A percentile compares a stretch with the other conserved stretches of the same genome.
phyloP scores from a whole-genome alignment of 345 rosid species.

The Citrus trifoliata region DNA sequence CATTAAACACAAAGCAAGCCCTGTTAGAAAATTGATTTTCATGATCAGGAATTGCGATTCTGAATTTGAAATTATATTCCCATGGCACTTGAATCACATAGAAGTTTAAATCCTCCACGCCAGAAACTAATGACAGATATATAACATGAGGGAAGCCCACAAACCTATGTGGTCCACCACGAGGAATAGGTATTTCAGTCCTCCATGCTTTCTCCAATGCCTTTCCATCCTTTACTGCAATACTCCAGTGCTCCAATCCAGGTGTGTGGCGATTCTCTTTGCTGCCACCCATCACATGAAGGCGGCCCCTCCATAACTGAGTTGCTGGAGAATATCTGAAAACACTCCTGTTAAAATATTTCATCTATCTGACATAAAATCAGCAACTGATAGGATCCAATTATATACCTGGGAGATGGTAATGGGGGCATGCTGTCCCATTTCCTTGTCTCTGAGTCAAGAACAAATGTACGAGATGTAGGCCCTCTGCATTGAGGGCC shows the following conservation, averaged over 20 bases:
- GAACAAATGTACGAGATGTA: conserved; percentile 45
- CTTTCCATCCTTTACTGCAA: conserved; percentile 73
- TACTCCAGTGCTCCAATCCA: conserved; percentile 80
- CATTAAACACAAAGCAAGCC: conserved; percentile 57
- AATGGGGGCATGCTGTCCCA: conserved; percentile 62
- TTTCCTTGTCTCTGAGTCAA: conserved; percentile 56
- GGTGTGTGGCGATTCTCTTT: conserved; percentile 80
- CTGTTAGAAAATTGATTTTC: conserved; percentile 23
- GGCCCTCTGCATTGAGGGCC: conserved; percentile 87
- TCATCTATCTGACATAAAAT: background rate
- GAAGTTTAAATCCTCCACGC: background rate
- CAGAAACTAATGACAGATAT: background rate
- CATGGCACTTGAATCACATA: background rate
- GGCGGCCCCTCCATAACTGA: conserved; percentile 89
- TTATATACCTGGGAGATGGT: conserved; percentile 65
- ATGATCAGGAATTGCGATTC: background rate
- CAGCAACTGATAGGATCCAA: background rate
- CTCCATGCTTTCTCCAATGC: conserved; percentile 63
- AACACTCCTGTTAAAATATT: conserved; percentile 4
- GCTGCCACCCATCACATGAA: conserved; percentile 92
- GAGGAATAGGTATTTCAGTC: conserved; percentile 66
- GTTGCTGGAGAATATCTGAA: conserved; percentile 90
- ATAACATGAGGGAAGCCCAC: background rate
- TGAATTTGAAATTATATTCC: background rate
- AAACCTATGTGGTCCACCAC: conserved; percentile 94